These are phyloP conservation scores for Lathyrus tuberosus DNA, from an alignment of 306 rosid species.

Conservation along the genomic window DNA sequence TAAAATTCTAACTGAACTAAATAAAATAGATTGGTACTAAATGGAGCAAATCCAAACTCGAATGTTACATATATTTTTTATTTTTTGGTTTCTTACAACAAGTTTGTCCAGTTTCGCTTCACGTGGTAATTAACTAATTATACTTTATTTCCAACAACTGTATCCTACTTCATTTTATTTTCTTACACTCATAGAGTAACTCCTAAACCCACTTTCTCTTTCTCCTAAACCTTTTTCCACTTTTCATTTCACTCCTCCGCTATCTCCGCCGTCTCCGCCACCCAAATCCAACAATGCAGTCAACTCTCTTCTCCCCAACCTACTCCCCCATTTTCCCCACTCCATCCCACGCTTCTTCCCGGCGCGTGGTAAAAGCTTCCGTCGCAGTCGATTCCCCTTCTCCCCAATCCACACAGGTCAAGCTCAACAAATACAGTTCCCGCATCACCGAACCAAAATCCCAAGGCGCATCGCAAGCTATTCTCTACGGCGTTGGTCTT, in stretches of 20 bases:
- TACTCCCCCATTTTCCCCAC: conserved; percentile 19
- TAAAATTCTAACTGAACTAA: too few relatives aligned
- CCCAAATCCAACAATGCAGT: conserved; percentile 12
- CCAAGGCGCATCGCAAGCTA: conserved; percentile 89
- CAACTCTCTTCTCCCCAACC: conserved; percentile 24
- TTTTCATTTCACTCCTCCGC: conserved; percentile 2
- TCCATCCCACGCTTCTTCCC: neutral
- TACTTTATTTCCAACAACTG: too few relatives aligned
- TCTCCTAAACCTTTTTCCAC: neutral
- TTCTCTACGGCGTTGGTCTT: conserved; percentile 86
- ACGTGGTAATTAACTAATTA: too few relatives aligned
- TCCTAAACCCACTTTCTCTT: conserved; percentile 3
- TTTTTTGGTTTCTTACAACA: too few relatives aligned
- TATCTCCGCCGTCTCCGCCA: conserved; percentile 14
- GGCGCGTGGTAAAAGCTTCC: conserved; percentile 6
- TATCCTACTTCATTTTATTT: too few relatives aligned
- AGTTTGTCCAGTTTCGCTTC: too few relatives aligned
- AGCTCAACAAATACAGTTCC: conserved; percentile 82
- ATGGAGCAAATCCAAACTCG: too few relatives aligned
- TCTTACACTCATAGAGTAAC: too few relatives aligned
- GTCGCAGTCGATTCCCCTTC: neutral
- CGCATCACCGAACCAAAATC: conserved; percentile 84
- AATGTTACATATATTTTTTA: too few relatives aligned
- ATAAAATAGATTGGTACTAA: too few relatives aligned
- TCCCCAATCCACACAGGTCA: neutral